Percentiles rank a stretch among this genome's conserved stretches.
These are phyloP conservation scores for Edaphochlamys debaryana DNA, from an alignment of 139 green algal genomes.

Conservation along the genomic window DNA sequence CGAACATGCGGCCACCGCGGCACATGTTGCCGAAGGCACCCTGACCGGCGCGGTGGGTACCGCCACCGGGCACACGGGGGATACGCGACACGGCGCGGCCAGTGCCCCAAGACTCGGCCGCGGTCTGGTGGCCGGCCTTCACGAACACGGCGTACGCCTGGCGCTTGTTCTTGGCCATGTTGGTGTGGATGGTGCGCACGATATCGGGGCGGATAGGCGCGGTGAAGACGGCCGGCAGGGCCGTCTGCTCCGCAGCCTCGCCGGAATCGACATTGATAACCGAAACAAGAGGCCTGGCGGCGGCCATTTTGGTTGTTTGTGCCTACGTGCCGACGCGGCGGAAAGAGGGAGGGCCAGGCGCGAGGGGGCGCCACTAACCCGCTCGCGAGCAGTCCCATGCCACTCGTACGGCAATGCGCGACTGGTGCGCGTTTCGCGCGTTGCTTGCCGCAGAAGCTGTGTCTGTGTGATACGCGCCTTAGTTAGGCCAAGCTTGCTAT, in stretches of 20 bases:
- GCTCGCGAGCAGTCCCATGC: too few species aligned
- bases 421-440: too few species aligned
- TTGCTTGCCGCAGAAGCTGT: too few species aligned
- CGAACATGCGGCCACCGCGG: slow-evolving; percentile 98
- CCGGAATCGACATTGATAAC: slow-evolving; percentile 82
- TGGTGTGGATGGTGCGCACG: slow-evolving; percentile 91
- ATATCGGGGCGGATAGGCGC: slow-evolving; percentile 94
- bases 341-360: background rate
- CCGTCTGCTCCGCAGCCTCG: slow-evolving; percentile 72
- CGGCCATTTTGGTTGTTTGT: slow-evolving; percentile 64
- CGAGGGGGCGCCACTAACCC: background rate
- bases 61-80: slow-evolving; percentile 94
- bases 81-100: slow-evolving; percentile 99
- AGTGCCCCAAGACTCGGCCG: slow-evolving; percentile 99
- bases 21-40: slow-evolving; percentile 99
- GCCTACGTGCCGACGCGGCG: background rate
- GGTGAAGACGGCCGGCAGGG: slow-evolving; percentile 91
- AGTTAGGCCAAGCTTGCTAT: too few species aligned
- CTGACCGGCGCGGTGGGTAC: slow-evolving; percentile 95
- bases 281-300: slow-evolving; percentile 87
- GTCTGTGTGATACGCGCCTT: too few species aligned
- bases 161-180: slow-evolving; percentile 96
- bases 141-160: slow-evolving; percentile 96
- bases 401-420: too few species aligned
- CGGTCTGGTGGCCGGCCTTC: slow-evolving; percentile 96